Evolutionary conservation across 371 early-diverging fungal genomes (phyloP).

Genomic region (Fennellomyces sp.): DNA sequence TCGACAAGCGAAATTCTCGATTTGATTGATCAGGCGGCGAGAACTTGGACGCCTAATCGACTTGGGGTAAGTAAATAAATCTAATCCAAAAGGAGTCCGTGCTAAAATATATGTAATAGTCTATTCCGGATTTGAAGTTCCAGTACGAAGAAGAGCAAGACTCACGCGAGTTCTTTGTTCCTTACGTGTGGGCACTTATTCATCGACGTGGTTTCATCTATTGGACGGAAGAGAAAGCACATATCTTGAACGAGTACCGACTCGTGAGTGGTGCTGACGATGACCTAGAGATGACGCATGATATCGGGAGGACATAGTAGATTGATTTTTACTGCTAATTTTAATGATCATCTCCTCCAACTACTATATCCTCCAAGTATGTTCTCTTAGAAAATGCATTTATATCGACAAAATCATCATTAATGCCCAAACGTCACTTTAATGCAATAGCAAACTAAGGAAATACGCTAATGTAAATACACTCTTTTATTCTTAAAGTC

Average conservation of each 20-base stretch:
- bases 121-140: conserved; percentile 64
- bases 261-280: conserved; percentile 12
- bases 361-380: neutral
- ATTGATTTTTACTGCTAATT: neutral
- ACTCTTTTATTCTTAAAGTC: no score
- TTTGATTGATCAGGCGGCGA: conserved; percentile 65
- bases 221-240: conserved; percentile 72
- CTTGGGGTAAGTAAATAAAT: conserved; percentile 44
- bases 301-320: neutral
- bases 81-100: neutral
- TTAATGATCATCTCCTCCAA: conserved; percentile 2
- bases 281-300: conserved; percentile 8
- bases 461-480: no score
- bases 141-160: conserved; percentile 69
- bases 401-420: neutral
- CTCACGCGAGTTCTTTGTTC: conserved; percentile 68
- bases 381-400: neutral
- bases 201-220: conserved; percentile 64
- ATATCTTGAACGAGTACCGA: conserved; percentile 54
- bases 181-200: conserved; percentile 73
- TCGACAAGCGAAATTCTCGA: conserved; percentile 68
- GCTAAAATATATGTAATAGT: conserved; percentile 14
- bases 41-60: conserved; percentile 69
- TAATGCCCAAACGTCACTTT: no score
- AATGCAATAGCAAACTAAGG: no score